Percentiles rank a stretch among this genome's conserved stretches.
These are phyloP conservation scores for Colletotrichum sp. DNA, from an alignment of 2,329 filamentous ascomycete genomes.

Conservation along the genomic window DNA sequence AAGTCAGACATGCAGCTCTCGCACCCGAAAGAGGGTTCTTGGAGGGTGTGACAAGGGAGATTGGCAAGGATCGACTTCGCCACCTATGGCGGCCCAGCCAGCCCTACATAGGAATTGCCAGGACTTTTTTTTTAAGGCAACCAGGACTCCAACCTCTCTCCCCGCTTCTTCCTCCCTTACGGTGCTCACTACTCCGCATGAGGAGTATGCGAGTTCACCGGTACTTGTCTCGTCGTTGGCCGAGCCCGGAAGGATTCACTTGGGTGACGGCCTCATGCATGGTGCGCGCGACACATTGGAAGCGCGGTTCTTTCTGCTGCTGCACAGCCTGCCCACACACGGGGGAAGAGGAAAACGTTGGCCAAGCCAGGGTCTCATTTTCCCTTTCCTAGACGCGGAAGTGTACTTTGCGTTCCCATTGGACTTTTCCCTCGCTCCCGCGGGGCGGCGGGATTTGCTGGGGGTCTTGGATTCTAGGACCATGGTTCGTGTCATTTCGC, in stretches of 20 bases:
- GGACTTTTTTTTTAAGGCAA: neutral
- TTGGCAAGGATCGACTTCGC: neutral
- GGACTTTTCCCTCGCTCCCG: neutral
- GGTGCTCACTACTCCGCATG: neutral
- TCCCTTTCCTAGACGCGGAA: neutral
- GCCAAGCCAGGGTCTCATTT: neutral
- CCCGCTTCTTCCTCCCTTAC: neutral
- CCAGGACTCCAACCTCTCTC: neutral
- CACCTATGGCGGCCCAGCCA: neutral
- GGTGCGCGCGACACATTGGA: neutral
- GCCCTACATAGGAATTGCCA: neutral
- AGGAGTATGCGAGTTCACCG: neutral
- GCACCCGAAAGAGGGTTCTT: neutral
- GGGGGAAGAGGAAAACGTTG: neutral
- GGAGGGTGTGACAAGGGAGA: neutral
- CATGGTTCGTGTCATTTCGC: neutral
- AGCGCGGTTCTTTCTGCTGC: neutral
- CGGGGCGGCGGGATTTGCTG: neutral
- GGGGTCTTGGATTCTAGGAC: neutral
- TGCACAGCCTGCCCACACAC: neutral
- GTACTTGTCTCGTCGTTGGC: neutral
- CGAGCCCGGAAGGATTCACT: slow-evolving; percentile 1
- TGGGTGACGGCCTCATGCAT: slow-evolving; percentile 3
- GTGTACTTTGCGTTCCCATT: neutral
- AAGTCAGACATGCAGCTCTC: neutral